Percentiles rank a stretch among this genome's conserved stretches.
Evolutionary conservation across 352 stramenopile species (phyloP).

Genomic region (Pythium grandisporangium): DNA sequence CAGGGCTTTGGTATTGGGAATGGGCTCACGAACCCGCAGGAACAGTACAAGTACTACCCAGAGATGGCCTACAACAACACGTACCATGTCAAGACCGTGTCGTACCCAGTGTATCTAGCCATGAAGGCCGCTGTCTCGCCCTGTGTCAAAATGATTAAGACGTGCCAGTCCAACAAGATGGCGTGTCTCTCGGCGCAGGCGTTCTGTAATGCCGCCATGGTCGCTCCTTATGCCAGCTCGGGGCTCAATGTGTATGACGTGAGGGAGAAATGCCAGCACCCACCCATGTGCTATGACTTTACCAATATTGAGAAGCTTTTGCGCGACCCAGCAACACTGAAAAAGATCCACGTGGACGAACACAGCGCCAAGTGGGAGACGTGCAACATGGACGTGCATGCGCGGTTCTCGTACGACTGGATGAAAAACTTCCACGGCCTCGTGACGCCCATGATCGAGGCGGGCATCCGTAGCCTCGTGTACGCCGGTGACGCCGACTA

Average conservation of each 20-base stretch:
- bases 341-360: slow-evolving; percentile 82
- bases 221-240: slow-evolving; percentile 38
- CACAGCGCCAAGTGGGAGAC: slow-evolving; percentile 83
- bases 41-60: slow-evolving; percentile 80
- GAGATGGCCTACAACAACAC: slow-evolving; percentile 91
- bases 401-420: slow-evolving; percentile 92
- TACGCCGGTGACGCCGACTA: slow-evolving; percentile 97
- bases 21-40: slow-evolving; percentile 90
- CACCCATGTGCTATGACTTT: slow-evolving; percentile 95
- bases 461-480: slow-evolving; percentile 87
- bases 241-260: slow-evolving; percentile 88
- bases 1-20: slow-evolving; percentile 94
- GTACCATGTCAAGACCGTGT: slow-evolving; percentile 67
- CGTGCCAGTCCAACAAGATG: slow-evolving; percentile 71
- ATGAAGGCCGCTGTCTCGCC: slow-evolving; percentile 56
- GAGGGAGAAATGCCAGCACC: slow-evolving; percentile 83
- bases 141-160: slow-evolving; percentile 73
- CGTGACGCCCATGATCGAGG: slow-evolving; percentile 88
- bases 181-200: slow-evolving; percentile 82
- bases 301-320: slow-evolving; percentile 88
- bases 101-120: slow-evolving; percentile 43
- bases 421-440: slow-evolving; percentile 95
- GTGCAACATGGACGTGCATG: slow-evolving; percentile 95
- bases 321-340: slow-evolving; percentile 59
- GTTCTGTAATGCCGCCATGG: slow-evolving; percentile 85